Evolutionary conservation across 305 asterid species (phyloP).

Genomic region (Fraxinus albicans): DNA sequence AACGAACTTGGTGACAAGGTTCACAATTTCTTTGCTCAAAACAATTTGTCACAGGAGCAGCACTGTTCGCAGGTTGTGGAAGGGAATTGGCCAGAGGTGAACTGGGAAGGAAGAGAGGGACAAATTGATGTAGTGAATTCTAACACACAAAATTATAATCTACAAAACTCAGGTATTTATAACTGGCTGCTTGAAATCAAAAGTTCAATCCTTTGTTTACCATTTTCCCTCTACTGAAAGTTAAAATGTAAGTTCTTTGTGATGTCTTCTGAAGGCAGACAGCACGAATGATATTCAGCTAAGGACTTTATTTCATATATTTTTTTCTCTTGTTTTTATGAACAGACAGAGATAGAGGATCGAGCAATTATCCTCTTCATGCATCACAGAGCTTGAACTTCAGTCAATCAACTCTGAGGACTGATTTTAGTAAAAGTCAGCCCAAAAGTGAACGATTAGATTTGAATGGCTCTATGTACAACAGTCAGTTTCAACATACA

Average conservation of each 20-base stretch:
- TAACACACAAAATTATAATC: constrained; percentile 40
- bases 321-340: constrained; percentile 24
- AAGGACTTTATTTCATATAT: constrained; percentile 4
- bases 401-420: constrained; percentile 54
- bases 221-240: not conserved
- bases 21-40: constrained; percentile 94
- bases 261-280: not conserved
- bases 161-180: constrained; percentile 54
- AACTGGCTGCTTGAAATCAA: constrained; percentile 17
- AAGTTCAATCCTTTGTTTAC: not conserved
- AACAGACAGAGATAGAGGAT: constrained; percentile 70
- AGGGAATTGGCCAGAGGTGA: constrained; percentile 58
- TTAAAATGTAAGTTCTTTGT: not conserved
- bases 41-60: constrained; percentile 63
- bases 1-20: constrained; percentile 90
- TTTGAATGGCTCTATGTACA: constrained; percentile 64
- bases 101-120: constrained; percentile 65
- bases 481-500: constrained; percentile 53
- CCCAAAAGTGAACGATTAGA: constrained; percentile 52
- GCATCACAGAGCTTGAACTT: constrained; percentile 58
- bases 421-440: constrained; percentile 56
- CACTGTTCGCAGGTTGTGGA: constrained; percentile 54
- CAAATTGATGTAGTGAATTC: constrained; percentile 43
- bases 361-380: constrained; percentile 47
- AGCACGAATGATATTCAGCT: constrained; percentile 1